A percentile compares a stretch with the other conserved stretches of the same genome.
Evolutionary conservation across 345 rosid species (phyloP).

Genomic region (Arabis hirsuta): DNA sequence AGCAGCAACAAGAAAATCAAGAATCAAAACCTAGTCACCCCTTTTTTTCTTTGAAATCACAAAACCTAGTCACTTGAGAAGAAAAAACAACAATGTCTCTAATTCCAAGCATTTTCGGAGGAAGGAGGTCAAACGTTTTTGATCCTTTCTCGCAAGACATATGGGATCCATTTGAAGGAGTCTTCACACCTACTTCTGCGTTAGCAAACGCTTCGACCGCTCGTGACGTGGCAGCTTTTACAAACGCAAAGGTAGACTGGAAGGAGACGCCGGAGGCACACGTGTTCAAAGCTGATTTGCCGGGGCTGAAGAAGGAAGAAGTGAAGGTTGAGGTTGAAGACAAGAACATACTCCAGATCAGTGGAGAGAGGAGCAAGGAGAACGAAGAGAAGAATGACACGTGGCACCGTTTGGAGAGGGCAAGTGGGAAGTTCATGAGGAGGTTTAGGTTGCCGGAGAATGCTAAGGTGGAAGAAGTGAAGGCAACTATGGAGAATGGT

Average conservation of each 20-base stretch:
- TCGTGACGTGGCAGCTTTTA: constrained; percentile 39
- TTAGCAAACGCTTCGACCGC: constrained; percentile 20
- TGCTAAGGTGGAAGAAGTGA: constrained; percentile 48
- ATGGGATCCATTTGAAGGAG: constrained; percentile 39
- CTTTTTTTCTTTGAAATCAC: too few species aligned
- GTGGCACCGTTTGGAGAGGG: constrained; percentile 46
- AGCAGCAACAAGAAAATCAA: constrained; percentile 21
- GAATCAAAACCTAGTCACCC: constrained; percentile 3
- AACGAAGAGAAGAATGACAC: constrained; percentile 44
- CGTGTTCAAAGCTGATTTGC: constrained; percentile 42
- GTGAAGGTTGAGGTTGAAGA: constrained; percentile 53
- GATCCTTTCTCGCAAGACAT: constrained; percentile 36
- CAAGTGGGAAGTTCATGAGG: constrained; percentile 45
- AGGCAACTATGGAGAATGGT: constrained; percentile 63
- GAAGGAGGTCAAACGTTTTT: constrained; percentile 32
- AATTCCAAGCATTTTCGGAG: constrained; percentile 43
- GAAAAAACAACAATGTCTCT: constrained; percentile 33
- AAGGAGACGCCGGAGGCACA: constrained; percentile 44
- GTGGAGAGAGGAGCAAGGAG: constrained; percentile 50
- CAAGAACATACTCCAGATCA: constrained; percentile 43
- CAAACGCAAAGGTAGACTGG: constrained; percentile 43
- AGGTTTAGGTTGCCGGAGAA: constrained; percentile 47
- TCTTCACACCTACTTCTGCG: constrained; percentile 27
- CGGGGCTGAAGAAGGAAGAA: constrained; percentile 50
- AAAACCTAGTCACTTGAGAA: neutral